These are phyloP conservation scores for Hemileccinum rubropunctum DNA, from an alignment of 768 basidiomycete species.

Conservation along the genomic window DNA sequence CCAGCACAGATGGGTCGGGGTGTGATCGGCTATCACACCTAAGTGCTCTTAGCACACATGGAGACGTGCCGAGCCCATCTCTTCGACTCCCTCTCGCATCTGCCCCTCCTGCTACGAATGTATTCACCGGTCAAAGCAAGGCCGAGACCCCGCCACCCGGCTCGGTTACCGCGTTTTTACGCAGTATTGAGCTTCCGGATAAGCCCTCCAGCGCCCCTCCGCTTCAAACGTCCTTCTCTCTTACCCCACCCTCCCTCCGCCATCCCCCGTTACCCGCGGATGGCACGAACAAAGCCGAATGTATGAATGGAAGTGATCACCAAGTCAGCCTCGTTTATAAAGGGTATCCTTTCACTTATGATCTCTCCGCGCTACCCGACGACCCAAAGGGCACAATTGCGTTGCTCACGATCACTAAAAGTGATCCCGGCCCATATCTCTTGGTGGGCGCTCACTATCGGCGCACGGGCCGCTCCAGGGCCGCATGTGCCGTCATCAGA, in stretches of 20 bases:
- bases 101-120: not conserved
- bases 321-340: conserved; percentile 27
- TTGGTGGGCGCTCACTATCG: conserved; percentile 32
- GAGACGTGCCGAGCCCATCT: conserved; percentile 10
- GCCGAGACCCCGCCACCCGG: conserved; percentile 11
- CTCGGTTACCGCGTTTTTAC: conserved; percentile 24
- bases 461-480: conserved; percentile 31
- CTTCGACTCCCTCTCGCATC: conserved; percentile 16
- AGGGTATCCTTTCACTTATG: conserved; percentile 28
- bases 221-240: conserved; percentile 10
- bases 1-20: conserved; percentile 1
- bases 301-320: conserved; percentile 5
- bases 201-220: conserved; percentile 10
- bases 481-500: conserved; percentile 27
- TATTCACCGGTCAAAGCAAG: not conserved
- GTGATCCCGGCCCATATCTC: conserved; percentile 32
- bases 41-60: conserved; percentile 6
- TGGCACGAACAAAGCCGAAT: not conserved
- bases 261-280: conserved; percentile 14
- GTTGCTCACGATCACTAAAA: conserved; percentile 25
- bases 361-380: conserved; percentile 28
- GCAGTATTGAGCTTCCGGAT: conserved; percentile 23
- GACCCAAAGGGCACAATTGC: conserved; percentile 28
- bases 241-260: conserved; percentile 7
- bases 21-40: conserved; percentile 5